A percentile compares a stretch with the other conserved stretches of the same genome.
phyloP scores from a whole-genome alignment of 169 alveolate genomes.

The Plasmodium cynomolgi region DNA sequence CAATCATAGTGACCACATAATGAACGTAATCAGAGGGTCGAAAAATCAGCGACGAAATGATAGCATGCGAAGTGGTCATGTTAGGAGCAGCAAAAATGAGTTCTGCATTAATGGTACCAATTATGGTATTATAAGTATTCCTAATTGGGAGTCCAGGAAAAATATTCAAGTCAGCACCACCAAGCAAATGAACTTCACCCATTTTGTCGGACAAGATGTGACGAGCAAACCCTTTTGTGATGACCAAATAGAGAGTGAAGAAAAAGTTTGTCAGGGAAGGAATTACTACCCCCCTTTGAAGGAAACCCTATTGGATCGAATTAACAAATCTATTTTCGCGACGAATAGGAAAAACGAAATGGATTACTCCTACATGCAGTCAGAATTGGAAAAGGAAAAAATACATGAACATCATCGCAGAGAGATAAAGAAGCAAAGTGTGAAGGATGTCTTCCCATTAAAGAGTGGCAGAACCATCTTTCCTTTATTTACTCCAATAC shows the following conservation, averaged over 20 bases:
- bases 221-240: not conserved
- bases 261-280: not conserved
- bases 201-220: not conserved
- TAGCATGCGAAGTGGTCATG: not conserved
- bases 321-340: not conserved
- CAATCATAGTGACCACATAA: not conserved
- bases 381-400: not conserved
- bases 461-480: not conserved
- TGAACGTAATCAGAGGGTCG: not conserved
- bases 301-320: not conserved
- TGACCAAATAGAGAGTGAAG: not conserved
- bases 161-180: not conserved
- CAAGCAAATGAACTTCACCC: not conserved
- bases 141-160: not conserved
- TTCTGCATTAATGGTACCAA: not conserved
- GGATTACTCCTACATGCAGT: not conserved
- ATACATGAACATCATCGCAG: not conserved
- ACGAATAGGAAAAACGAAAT: not conserved
- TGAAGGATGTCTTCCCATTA: not conserved
- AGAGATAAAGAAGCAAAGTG: not conserved
- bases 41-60: not conserved
- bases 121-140: not conserved
- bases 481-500: not conserved
- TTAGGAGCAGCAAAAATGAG: not conserved
- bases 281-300: not conserved